Conservation (phyloP, 768 basidiomycete genomes). For the Boletus subcaerulescens region DNA sequence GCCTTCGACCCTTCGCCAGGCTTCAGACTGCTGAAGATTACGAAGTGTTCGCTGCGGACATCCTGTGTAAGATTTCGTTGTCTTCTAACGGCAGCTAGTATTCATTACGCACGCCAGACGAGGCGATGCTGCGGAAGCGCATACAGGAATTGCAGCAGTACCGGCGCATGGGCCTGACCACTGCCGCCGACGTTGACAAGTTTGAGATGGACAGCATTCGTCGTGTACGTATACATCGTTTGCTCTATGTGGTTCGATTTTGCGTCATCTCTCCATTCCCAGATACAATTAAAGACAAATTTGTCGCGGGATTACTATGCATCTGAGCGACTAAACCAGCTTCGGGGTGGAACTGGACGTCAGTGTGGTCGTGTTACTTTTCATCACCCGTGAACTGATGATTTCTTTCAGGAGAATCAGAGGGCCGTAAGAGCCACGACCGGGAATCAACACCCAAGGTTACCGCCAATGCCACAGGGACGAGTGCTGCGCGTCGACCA, state of each 20-base stretch:
- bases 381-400: background rate
- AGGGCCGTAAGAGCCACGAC: slow-evolving; percentile 57
- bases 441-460: slow-evolving; percentile 58
- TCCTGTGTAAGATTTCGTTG: slow-evolving; percentile 66
- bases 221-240: slow-evolving; percentile 48
- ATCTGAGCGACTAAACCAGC: slow-evolving; percentile 49
- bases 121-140: slow-evolving; percentile 79
- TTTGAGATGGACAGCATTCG: slow-evolving; percentile 75
- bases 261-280: background rate
- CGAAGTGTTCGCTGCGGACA: slow-evolving; percentile 82
- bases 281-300: slow-evolving; percentile 65
- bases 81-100: background rate
- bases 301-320: slow-evolving; percentile 54
- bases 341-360: slow-evolving; percentile 47
- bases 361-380: slow-evolving; percentile 40
- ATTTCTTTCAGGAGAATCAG: slow-evolving; percentile 37
- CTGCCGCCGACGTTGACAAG: slow-evolving; percentile 85
- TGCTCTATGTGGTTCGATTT: background rate
- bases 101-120: slow-evolving; percentile 52
- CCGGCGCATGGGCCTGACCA: slow-evolving; percentile 80
- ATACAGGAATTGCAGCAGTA: slow-evolving; percentile 92
- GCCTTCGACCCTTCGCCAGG: slow-evolving; percentile 86
- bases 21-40: slow-evolving; percentile 91
- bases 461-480: slow-evolving; percentile 31
- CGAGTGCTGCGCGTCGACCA: slow-evolving; percentile 40